These are phyloP conservation scores for Carex myosuroides DNA, from an alignment of 176 grass and related monocot species.

Conservation along the genomic window DNA sequence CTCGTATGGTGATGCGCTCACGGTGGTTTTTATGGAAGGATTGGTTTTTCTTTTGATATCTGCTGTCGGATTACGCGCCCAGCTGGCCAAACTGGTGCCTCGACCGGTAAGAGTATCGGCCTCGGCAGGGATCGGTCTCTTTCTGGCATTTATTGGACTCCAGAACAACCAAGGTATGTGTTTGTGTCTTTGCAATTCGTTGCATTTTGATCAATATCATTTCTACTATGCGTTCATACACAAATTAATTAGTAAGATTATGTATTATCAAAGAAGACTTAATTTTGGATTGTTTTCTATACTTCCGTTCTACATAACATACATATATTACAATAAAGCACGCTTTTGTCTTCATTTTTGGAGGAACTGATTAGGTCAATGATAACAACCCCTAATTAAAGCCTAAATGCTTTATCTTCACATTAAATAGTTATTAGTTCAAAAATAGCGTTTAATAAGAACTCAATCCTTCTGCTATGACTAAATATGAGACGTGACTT, in stretches of 20 bases:
- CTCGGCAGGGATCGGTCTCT: conserved; percentile 28
- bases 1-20: conserved; percentile 25
- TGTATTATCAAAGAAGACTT: neutral
- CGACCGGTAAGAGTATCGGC: conserved; percentile 17
- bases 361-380: neutral
- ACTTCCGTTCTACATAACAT: neutral
- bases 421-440: neutral
- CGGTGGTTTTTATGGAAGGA: conserved; percentile 28
- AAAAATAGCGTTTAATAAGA: neutral
- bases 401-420: neutral
- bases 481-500: neutral
- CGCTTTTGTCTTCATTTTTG: neutral
- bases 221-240: neutral
- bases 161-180: conserved; percentile 24
- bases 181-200: neutral
- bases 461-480: neutral
- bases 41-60: conserved; percentile 32
- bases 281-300: neutral
- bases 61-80: conserved; percentile 23
- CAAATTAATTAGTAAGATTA: neutral
- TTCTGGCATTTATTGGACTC: conserved; percentile 35
- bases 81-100: conserved; percentile 28
- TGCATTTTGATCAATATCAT: neutral
- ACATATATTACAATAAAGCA: neutral
- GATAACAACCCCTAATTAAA: neutral